These are phyloP conservation scores for Amphichorda felina DNA, from an alignment of 2,329 filamentous ascomycete genomes.

Conservation along the genomic window DNA sequence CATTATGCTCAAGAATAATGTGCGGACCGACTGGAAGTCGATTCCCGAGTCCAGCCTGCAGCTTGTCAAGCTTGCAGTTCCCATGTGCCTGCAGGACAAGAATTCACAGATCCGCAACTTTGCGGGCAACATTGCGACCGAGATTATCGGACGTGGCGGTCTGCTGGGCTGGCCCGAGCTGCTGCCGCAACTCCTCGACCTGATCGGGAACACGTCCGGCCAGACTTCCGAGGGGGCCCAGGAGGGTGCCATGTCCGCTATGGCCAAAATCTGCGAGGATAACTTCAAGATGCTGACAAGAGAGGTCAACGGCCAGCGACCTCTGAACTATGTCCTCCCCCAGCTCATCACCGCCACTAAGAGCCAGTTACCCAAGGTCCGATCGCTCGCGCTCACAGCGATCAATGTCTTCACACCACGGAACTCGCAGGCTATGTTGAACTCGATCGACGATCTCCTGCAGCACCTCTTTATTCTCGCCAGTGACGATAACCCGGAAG, in stretches of 20 bases:
- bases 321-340: conserved; percentile 78
- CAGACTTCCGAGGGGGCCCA: conserved; percentile 61
- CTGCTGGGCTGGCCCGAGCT: conserved; percentile 87
- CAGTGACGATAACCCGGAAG: conserved; percentile 64
- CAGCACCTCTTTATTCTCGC: conserved; percentile 74
- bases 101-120: conserved; percentile 76
- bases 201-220: conserved; percentile 63
- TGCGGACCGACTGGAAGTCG: conserved; percentile 62
- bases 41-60: conserved; percentile 62
- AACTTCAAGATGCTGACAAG: conserved; percentile 77
- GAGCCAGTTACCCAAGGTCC: conserved; percentile 64
- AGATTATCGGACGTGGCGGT: conserved; percentile 74
- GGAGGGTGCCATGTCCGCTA: conserved; percentile 85
- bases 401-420: conserved; percentile 89
- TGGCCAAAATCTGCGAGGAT: conserved; percentile 95
- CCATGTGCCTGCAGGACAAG: conserved; percentile 70
- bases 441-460: conserved; percentile 70
- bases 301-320: conserved; percentile 79
- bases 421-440: conserved; percentile 70
- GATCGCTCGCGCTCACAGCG: conserved; percentile 65
- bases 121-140: conserved; percentile 87
- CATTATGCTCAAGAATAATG: conserved; percentile 92
- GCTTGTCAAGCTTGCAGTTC: conserved; percentile 69
- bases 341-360: conserved; percentile 82
- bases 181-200: conserved; percentile 66